phyloP scores from a whole-genome alignment of 257 asterid species.

The Nemophila menziesii region DNA sequence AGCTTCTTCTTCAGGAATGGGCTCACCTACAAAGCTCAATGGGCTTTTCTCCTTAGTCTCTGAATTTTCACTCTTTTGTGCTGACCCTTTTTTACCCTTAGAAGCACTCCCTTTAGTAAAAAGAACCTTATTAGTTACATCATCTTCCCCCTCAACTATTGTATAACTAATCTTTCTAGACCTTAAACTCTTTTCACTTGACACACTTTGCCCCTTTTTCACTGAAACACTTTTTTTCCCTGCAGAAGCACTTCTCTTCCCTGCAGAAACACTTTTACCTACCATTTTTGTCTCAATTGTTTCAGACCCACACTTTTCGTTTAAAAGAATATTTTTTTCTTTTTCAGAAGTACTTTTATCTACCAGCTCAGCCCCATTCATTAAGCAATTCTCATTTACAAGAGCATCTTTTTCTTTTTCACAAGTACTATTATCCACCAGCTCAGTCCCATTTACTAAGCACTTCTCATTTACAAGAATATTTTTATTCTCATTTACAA shows the following conservation, averaged over 20 bases:
- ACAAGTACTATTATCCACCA: too few species aligned
- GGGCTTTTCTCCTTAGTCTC: slow-evolving; percentile 11
- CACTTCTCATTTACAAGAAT: too few species aligned
- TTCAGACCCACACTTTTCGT: slow-evolving; percentile 8
- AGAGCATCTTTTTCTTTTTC: too few species aligned
- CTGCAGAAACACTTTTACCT: slow-evolving; percentile 4
- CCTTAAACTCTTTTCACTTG: slow-evolving; percentile 32
- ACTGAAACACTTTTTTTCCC: slow-evolving; percentile 5
- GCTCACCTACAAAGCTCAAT: slow-evolving; percentile 50
- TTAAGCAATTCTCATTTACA: too few species aligned
- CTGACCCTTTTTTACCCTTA: slow-evolving; percentile 3
- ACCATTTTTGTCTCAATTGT: slow-evolving; percentile 3
- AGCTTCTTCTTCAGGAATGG: slow-evolving; percentile 66
- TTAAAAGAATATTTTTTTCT: neutral
- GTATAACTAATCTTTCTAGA: slow-evolving; percentile 24
- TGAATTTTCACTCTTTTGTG: slow-evolving; percentile 4
- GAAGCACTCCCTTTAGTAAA: slow-evolving; percentile 7
- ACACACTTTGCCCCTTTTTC: slow-evolving; percentile 13
- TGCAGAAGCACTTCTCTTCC: slow-evolving; percentile 1
- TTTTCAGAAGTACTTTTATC: neutral
- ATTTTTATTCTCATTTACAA: too few species aligned
- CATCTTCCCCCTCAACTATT: slow-evolving; percentile 10
- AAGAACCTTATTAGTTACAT: slow-evolving; percentile 6
- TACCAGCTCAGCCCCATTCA: too few species aligned
- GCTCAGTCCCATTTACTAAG: too few species aligned